These are phyloP conservation scores for Hericium coralloides DNA, from an alignment of 768 basidiomycete genomes.

Conservation along the genomic window DNA sequence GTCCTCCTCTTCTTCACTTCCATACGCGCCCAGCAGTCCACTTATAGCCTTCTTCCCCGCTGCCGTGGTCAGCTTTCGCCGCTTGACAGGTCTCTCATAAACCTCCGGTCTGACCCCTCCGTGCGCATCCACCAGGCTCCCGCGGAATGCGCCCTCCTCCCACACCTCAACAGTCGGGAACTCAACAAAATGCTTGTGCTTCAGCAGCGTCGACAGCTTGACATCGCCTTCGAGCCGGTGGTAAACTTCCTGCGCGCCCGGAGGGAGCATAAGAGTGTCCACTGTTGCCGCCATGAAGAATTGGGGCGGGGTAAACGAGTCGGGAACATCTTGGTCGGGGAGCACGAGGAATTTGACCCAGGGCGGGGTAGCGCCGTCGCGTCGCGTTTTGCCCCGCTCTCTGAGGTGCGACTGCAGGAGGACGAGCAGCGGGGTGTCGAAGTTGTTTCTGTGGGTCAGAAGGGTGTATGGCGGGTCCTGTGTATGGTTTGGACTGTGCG, in stretches of 20 bases:
- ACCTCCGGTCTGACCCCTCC: slow-evolving; percentile 32
- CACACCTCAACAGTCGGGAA: slow-evolving; percentile 78
- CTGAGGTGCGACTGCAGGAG: slow-evolving; percentile 39
- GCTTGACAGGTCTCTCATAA: slow-evolving; percentile 37
- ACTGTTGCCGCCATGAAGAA: slow-evolving; percentile 49
- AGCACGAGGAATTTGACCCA: slow-evolving; percentile 50
- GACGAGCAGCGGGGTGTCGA: slow-evolving; percentile 39
- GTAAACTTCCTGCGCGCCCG: slow-evolving; percentile 26
- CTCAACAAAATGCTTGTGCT: slow-evolving; percentile 65
- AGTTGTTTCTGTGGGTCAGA: slow-evolving; percentile 55
- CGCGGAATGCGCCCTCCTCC: slow-evolving; percentile 51
- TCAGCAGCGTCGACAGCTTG: slow-evolving; percentile 40
- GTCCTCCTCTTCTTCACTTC: slow-evolving; percentile 36
- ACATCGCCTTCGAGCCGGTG: slow-evolving; percentile 47
- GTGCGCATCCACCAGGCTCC: slow-evolving; percentile 46
- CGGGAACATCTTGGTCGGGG: slow-evolving; percentile 46
- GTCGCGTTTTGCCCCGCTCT: slow-evolving; percentile 34
- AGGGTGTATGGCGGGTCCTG: slow-evolving; percentile 37
- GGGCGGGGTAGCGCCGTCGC: slow-evolving; percentile 33
- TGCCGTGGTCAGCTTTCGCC: slow-evolving; percentile 43
- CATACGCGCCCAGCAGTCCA: slow-evolving; percentile 53
- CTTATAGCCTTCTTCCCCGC: slow-evolving; percentile 47
- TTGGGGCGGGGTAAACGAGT: slow-evolving; percentile 45
- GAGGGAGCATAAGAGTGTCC: slow-evolving; percentile 16
- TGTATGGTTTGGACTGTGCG: slow-evolving; percentile 29